Base-by-base conservation (phyloP, 306 rosid species). In the Quercus gilva region DNA sequence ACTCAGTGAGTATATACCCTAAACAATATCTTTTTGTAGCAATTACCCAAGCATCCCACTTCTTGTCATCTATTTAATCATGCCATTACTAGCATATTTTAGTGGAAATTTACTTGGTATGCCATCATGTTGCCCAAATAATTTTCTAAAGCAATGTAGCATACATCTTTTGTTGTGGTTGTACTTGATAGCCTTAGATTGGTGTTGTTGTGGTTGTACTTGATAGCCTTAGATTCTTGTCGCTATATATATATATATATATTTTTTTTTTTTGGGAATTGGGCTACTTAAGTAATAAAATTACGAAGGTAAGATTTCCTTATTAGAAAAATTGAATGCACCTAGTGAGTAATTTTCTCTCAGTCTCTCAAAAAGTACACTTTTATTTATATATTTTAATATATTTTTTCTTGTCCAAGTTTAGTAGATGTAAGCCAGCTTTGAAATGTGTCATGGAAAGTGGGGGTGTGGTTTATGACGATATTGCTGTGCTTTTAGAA, bases 1-100 rank as follows among this genome's bases (percentile, higher is more conserved):
- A 92, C 73, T 90, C 97, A 59, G 99, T 95, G 80, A 95, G 99
- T 92, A 33, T 33, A 67, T 19, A 78, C 83, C 77, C 83, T 78
- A 60, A 51, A 70, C 80, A 28, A 4, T 68, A 37, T 65, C 23
- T 15, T 51, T 41, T 13, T 78, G 31, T 45, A 31, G 74, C 43
- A 67, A 13, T 55, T 65, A 11, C 25, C 65, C 14, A 21, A 19
- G 21, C 51, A 71, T 60, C 51, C 28, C 45, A 25, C 61, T 58
- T 72, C n/a, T 45, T 13, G 18, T 33, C 8, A 3, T 56, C 75
- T 51, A 67, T 1, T 21, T 76, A 5, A 26, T 52, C 2, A 6
- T 26, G 8, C 53, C 3, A 23, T 78, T 25, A 7, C 3, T 33
- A 67, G 72, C 72, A 31, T 19, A 31, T 31, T n/a, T 33, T 31